phyloP scores from a whole-genome alignment of 1,284 basidiomycete species.

The Pterulicium gracile region DNA sequence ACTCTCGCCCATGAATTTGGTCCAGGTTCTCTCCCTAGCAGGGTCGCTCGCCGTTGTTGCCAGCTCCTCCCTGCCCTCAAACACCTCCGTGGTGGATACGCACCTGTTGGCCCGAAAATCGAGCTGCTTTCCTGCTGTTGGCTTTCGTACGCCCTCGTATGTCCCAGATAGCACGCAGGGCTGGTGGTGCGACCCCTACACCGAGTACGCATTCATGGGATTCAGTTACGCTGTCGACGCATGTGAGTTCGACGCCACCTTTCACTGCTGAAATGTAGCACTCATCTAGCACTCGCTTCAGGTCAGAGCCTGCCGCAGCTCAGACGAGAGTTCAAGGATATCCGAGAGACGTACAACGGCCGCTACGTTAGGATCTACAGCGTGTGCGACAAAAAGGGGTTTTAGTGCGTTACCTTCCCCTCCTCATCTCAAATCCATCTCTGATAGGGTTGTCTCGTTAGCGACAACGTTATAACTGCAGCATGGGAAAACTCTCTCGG shows the following conservation, averaged over 20 bases:
- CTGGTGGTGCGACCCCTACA: slow-evolving; percentile 58
- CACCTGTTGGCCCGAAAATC: too few relatives aligned
- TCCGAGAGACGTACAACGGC: slow-evolving; percentile 45
- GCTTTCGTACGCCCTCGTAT: slow-evolving; percentile 43
- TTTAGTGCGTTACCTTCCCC: slow-evolving; percentile 38
- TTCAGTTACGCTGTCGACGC: slow-evolving; percentile 61
- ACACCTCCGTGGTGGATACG: too few relatives aligned
- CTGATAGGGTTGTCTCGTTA: slow-evolving; percentile 16
- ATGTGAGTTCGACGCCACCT: slow-evolving; percentile 30
- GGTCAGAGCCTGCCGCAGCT: slow-evolving; percentile 41
- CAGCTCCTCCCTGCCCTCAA: too few relatives aligned
- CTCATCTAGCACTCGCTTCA: slow-evolving; percentile 15
- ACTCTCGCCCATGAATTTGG: too few relatives aligned
- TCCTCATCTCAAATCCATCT: slow-evolving; percentile 4
- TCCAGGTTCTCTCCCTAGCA: too few relatives aligned
- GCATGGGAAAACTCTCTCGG: slow-evolving; percentile 62
- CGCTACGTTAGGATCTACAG: slow-evolving; percentile 70
- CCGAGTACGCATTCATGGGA: slow-evolving; percentile 63
- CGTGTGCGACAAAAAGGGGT: slow-evolving; percentile 49
- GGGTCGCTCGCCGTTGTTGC: too few relatives aligned
- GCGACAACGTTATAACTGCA: slow-evolving; percentile 59
- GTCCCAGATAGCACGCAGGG: slow-evolving; percentile 34
- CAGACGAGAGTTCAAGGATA: slow-evolving; percentile 48
- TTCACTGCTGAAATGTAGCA: slow-evolving; percentile 6
- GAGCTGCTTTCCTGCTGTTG: slow-evolving; percentile 47